phyloP scores from a whole-genome alignment of 495 filamentous ascomycete species.

The Clohesyomyces aquaticus region DNA sequence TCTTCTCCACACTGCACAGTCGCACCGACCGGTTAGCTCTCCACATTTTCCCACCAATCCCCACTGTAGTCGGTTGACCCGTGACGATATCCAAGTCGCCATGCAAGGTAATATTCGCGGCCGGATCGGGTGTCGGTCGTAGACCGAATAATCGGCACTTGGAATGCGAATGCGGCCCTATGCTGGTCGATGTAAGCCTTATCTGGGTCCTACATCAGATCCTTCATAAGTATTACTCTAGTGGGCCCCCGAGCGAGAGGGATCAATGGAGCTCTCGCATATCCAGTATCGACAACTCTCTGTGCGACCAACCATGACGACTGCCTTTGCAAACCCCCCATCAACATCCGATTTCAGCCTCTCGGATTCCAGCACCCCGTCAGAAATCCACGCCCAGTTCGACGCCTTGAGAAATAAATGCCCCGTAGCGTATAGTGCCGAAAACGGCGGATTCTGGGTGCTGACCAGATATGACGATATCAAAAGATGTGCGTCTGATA shows the following conservation, averaged over 20 bases:
- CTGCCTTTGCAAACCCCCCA: constrained; percentile 4
- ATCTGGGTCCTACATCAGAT: not conserved
- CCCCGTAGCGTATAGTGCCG: constrained; percentile 13
- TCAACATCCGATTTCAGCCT: constrained; percentile 12
- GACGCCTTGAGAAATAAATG: constrained; percentile 11
- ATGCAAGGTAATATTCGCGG: too few relatives aligned
- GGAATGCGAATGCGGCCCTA: too few relatives aligned
- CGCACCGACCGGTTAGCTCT: not conserved
- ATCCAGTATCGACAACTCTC: not conserved
- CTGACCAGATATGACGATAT: constrained; percentile 31
- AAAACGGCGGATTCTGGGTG: constrained; percentile 27
- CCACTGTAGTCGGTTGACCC: not conserved
- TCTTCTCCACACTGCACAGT: constrained; percentile 1
- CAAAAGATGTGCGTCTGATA: constrained; percentile 18
- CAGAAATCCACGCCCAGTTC: constrained; percentile 17
- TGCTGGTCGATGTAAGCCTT: not conserved
- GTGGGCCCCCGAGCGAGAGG: too few relatives aligned
- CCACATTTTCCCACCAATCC: not conserved
- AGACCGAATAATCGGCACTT: too few relatives aligned
- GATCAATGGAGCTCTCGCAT: not conserved
- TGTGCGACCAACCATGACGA: not conserved
- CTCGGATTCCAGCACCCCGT: constrained; percentile 5
- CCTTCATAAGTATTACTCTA: too few relatives aligned
- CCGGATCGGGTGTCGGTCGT: too few relatives aligned
- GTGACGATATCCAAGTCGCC: too few relatives aligned